Percentiles rank a stretch among this genome's conserved stretches.
Conservation (phyloP, 306 rosid species). For the Urtica urens region DNA sequence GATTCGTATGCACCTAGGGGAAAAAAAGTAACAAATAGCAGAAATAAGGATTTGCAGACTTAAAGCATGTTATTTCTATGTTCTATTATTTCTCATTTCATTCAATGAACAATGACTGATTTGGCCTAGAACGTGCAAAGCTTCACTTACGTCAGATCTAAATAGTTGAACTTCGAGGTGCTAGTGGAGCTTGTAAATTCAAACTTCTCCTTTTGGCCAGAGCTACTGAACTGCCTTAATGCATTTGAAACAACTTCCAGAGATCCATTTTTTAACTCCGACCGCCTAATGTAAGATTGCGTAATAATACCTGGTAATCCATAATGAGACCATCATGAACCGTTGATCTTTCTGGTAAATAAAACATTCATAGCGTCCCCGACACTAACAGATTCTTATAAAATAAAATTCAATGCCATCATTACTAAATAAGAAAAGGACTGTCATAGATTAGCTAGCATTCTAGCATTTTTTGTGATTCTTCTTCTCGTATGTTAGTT, state of each 20-base stretch:
- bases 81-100: too few relatives aligned
- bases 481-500: too few relatives aligned
- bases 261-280: constrained; percentile 25
- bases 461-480: too few relatives aligned
- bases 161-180: constrained; percentile 35
- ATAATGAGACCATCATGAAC: constrained; percentile 5
- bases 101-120: neutral
- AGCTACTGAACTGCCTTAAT: constrained; percentile 36
- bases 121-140: neutral
- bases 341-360: neutral
- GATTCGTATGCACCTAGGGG: too few relatives aligned
- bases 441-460: neutral
- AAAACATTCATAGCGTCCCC: neutral
- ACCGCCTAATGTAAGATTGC: constrained; percentile 11
- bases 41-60: too few relatives aligned
- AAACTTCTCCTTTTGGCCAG: neutral
- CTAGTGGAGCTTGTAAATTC: constrained; percentile 13
- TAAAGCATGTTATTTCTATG: too few relatives aligned
- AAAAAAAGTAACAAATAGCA: too few relatives aligned
- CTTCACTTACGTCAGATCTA: constrained; percentile 68
- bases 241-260: constrained; percentile 24
- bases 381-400: neutral
- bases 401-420: too few relatives aligned
- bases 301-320: constrained; percentile 30
- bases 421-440: too few relatives aligned